These are phyloP conservation scores for Hypomyces rosellus DNA, from an alignment of 2,329 filamentous ascomycete genomes.

Conservation along the genomic window DNA sequence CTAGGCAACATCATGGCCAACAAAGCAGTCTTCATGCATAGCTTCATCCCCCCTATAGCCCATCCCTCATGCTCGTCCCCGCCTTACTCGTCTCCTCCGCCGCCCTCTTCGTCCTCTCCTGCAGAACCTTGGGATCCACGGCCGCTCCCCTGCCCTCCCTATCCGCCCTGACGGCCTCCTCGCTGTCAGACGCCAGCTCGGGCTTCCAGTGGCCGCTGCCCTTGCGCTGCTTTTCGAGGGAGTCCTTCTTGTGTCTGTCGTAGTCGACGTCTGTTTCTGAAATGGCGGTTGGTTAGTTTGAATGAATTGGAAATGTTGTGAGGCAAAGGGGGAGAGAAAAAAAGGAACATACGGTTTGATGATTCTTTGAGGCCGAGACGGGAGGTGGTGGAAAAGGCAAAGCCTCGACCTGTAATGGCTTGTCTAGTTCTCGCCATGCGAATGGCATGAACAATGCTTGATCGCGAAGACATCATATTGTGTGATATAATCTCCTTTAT, in stretches of 20 bases:
- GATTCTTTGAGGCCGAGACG: conserved; percentile 32
- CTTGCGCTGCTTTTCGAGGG: conserved; percentile 58
- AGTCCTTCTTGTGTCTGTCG: conserved; percentile 56
- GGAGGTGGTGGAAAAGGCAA: conserved; percentile 23
- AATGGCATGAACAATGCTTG: conserved; percentile 13
- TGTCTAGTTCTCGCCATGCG: conserved; percentile 17
- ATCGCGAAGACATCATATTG: conserved; percentile 26
- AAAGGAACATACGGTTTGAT: conserved; percentile 24
- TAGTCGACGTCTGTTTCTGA: conserved; percentile 34
- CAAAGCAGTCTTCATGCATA: no score
- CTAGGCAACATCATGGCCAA: not conserved
- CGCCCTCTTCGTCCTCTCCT: conserved; percentile 52
- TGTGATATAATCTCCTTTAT: no score
- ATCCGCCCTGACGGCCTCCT: conserved; percentile 69
- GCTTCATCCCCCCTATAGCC: not conserved
- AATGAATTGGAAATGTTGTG: not conserved
- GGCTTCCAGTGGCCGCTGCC: conserved; percentile 72
- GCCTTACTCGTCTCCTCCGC: conserved; percentile 41
- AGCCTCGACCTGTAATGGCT: conserved; percentile 19
- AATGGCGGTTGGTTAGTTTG: not conserved
- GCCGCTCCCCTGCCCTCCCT: conserved; percentile 28
- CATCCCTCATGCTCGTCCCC: conserved; percentile 40
- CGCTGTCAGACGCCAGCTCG: conserved; percentile 70
- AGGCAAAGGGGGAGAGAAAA: not conserved
- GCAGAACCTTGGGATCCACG: conserved; percentile 42